Percentiles rank a stretch among this genome's conserved stretches.
Evolutionary conservation across 2,329 filamentous ascomycete genomes (phyloP).

Genomic region (Pestalotiopsis sp.): DNA sequence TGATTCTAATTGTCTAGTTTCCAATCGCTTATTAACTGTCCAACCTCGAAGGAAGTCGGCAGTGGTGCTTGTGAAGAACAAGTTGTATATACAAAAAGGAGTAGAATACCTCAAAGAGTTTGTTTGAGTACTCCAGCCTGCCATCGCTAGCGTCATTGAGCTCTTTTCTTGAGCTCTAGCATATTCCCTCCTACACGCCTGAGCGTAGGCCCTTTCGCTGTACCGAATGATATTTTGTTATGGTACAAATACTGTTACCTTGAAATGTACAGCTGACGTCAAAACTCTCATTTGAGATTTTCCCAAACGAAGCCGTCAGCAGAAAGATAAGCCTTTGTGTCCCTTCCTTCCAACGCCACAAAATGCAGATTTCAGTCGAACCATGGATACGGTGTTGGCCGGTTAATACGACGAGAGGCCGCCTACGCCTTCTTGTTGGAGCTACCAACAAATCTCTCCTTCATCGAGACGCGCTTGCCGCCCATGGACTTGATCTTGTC

Average conservation of each 20-base stretch:
- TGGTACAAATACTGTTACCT: not conserved
- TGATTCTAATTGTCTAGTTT: not conserved
- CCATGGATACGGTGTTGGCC: not conserved
- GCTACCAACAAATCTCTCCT: constrained; percentile 43
- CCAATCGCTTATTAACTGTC: not conserved
- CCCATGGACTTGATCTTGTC: constrained; percentile 75
- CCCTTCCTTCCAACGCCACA: not conserved
- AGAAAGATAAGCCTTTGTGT: not conserved
- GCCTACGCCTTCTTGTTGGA: constrained; percentile 11
- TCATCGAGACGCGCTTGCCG: constrained; percentile 62
- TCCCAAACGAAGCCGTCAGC: not conserved
- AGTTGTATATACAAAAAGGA: not conserved
- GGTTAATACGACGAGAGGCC: not conserved
- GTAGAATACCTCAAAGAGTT: not conserved
- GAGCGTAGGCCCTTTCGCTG: not conserved
- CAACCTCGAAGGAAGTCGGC: not conserved
- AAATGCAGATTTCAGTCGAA: constrained; percentile 3
- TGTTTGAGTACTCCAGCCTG: not conserved
- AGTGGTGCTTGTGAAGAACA: not conserved
- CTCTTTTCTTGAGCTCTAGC: not conserved
- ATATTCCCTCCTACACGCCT: not conserved
- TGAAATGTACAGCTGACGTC: not conserved
- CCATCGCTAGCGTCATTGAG: not conserved
- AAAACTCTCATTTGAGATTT: not conserved
- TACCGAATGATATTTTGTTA: not conserved